Evolutionary conservation across 2,329 filamentous ascomycete species (phyloP).

Genomic region (Daldinia eschscholtzii): DNA sequence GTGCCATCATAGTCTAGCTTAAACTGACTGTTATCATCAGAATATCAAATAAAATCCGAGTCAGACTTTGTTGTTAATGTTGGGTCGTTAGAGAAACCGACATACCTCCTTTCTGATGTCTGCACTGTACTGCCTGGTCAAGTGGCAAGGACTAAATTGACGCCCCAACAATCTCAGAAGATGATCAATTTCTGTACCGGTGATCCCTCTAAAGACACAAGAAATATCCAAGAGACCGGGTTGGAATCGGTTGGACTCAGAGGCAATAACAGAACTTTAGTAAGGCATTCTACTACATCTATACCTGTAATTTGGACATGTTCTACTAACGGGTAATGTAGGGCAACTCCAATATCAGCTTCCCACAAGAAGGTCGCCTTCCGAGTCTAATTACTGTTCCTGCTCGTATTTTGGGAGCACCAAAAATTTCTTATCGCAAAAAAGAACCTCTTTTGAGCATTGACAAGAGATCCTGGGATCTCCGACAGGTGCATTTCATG

Average conservation of each 20-base stretch:
- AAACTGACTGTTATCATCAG: conserved; percentile 38
- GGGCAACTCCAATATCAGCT: neutral
- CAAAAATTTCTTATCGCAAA: neutral
- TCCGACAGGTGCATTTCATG: neutral
- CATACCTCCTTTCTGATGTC: neutral
- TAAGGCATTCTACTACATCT: neutral
- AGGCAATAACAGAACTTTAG: neutral
- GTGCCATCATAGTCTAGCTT: too few relatives aligned
- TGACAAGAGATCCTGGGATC: neutral
- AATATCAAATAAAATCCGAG: conserved; percentile 52
- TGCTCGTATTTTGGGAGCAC: neutral
- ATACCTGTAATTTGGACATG: neutral
- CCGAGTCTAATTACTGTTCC: neutral
- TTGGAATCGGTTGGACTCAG: neutral
- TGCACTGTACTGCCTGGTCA: neutral
- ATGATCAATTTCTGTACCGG: neutral
- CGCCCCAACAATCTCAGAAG: neutral
- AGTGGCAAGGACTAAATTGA: neutral
- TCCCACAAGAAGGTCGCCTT: neutral
- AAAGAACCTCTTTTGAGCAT: neutral
- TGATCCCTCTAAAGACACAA: neutral
- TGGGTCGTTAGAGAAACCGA: neutral
- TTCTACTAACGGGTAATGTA: neutral
- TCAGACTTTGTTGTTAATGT: neutral
- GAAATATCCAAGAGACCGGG: neutral